Evolutionary conservation across 23 red algal species (phyloP).

Genomic region (Gracilariopsis chorda): DNA sequence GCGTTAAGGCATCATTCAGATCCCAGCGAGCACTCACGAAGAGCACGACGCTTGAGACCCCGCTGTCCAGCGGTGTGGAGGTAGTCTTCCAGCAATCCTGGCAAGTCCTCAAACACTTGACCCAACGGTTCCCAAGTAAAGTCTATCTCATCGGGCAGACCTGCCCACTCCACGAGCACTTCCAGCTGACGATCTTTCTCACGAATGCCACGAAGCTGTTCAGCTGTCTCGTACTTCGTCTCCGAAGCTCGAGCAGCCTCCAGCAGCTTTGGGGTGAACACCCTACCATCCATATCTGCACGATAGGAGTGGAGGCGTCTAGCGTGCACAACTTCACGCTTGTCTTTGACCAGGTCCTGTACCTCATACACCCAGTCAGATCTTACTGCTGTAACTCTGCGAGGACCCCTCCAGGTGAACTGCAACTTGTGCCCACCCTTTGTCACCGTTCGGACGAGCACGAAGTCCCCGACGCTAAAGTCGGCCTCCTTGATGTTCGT

Average conservation of each 20-base stretch:
- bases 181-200: background rate
- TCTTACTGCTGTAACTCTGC: background rate
- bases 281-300: background rate
- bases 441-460: background rate
- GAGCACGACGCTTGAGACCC: background rate
- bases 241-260: background rate
- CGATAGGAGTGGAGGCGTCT: background rate
- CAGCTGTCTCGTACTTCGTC: background rate
- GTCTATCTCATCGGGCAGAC: background rate
- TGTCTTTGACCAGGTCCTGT: background rate
- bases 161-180: background rate
- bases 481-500: background rate
- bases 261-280: background rate
- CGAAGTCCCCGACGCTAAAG: slow-evolving; percentile 25
- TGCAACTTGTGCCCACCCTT: slow-evolving; percentile 11
- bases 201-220: background rate
- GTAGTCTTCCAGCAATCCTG: slow-evolving; percentile 7
- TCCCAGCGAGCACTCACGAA: no score
- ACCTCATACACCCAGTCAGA: slow-evolving; percentile 7
- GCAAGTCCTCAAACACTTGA: background rate
- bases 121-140: slow-evolving; percentile 18
- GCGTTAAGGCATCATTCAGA: no score
- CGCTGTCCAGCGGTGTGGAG: background rate
- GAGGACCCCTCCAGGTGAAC: slow-evolving; percentile 4
- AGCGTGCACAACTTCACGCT: slow-evolving; percentile 14